Evolutionary conservation across 352 stramenopile species (phyloP).

Genomic region (Pythium rishiriense): DNA sequence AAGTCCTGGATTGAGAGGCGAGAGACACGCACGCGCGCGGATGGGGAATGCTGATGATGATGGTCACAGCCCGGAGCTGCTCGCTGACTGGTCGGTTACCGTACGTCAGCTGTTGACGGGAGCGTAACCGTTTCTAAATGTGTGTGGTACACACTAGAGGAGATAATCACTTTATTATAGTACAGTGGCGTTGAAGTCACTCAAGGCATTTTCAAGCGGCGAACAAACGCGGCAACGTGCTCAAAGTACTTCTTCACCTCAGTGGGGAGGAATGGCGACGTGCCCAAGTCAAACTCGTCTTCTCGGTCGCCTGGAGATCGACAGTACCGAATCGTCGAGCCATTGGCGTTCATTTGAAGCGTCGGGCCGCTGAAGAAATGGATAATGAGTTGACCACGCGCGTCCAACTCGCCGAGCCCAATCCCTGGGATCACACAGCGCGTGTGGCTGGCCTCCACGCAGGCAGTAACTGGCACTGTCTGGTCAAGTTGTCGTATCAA

Average conservation of each 20-base stretch:
- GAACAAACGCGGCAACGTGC: constrained; percentile 24
- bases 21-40: not conserved
- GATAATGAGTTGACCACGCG: constrained; percentile 41
- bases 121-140: constrained; percentile 11
- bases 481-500: constrained; percentile 17
- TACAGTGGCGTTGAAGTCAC: not conserved
- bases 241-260: constrained; percentile 29
- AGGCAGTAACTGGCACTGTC: not conserved
- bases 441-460: not conserved
- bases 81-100: constrained; percentile 10
- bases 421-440: constrained; percentile 41
- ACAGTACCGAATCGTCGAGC: constrained; percentile 34
- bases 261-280: constrained; percentile 21
- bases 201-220: constrained; percentile 20
- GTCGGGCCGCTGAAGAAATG: constrained; percentile 46
- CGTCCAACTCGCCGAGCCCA: constrained; percentile 41
- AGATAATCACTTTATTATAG: no score
- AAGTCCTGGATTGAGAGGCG: not conserved
- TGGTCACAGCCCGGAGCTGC: constrained; percentile 9
- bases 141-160: not conserved
- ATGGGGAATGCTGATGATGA: constrained; percentile 1
- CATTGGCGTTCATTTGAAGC: constrained; percentile 46
- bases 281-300: constrained; percentile 24
- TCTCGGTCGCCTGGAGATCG: constrained; percentile 7
- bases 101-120: not conserved